Conservation (phyloP, 225 moss, liverwort and hornwort species). For the Ulota crispa region DNA sequence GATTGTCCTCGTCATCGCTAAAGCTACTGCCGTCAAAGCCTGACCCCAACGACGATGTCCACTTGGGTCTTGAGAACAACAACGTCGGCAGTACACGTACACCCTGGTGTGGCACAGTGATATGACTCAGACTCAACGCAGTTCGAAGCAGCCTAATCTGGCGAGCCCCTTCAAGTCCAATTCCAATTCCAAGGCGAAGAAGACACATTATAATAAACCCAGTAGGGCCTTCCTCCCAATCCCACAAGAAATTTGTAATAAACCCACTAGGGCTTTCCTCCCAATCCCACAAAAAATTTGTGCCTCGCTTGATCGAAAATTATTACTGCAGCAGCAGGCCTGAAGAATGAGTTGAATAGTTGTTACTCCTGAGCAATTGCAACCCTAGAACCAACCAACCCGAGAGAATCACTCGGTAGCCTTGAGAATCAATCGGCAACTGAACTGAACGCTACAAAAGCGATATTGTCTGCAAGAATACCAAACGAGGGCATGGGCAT, state of each 20-base stretch:
- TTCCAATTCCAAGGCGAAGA: constrained; percentile 12
- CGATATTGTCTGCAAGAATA: too few species aligned
- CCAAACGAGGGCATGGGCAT: too few species aligned
- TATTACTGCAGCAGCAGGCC: neutral
- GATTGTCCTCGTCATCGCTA: constrained; percentile 50
- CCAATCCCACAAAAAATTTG: too few species aligned
- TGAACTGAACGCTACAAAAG: too few species aligned
- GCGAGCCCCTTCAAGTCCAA: constrained; percentile 12
- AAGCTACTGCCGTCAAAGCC: constrained; percentile 59
- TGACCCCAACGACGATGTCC: constrained; percentile 49
- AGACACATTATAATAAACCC: neutral
- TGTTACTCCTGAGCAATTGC: neutral
- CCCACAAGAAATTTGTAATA: too few species aligned
- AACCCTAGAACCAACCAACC: constrained; percentile 2
- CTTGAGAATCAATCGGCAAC: neutral
- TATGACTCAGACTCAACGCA: constrained; percentile 4
- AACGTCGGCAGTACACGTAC: neutral
- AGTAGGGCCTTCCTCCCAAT: neutral
- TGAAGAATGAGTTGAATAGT: neutral
- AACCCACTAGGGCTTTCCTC: too few species aligned
- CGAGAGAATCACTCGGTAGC: neutral
- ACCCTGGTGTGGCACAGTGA: constrained; percentile 1
- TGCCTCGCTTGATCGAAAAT: neutral
- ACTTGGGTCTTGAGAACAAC: constrained; percentile 28
- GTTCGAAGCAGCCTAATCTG: constrained; percentile 23